Conservation (phyloP, 2,329 filamentous ascomycete genomes). For the Trichoderma koningiopsis region DNA sequence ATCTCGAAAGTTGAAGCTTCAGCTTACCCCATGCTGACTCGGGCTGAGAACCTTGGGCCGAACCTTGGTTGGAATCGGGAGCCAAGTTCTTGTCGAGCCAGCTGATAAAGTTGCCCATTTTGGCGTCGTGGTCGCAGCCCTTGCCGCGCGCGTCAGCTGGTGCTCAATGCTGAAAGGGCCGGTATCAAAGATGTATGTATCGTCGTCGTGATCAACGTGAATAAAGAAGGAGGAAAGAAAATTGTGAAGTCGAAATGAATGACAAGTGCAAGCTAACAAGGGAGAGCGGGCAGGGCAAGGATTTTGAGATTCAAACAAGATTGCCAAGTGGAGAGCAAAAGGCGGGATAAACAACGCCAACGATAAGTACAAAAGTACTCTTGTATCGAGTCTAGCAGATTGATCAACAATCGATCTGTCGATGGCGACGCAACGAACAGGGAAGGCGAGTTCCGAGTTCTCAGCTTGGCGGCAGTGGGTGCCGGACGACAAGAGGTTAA, state of each 20-base stretch:
- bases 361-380: not conserved
- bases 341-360: conserved; percentile 5
- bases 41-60: conserved; percentile 32
- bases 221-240: not conserved
- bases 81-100: conserved; percentile 42
- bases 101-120: conserved; percentile 44
- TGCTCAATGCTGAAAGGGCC: not conserved
- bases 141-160: conserved; percentile 1
- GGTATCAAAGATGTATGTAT: not conserved
- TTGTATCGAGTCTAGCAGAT: not conserved
- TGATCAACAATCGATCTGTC: conserved; percentile 24
- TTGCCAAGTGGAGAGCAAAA: conserved; percentile 1
- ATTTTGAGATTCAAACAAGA: conserved; percentile 7
- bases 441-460: conserved; percentile 18
- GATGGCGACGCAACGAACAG: conserved; percentile 12
- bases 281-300: not conserved
- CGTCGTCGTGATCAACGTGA: not conserved
- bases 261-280: conserved; percentile 1
- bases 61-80: conserved; percentile 31
- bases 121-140: conserved; percentile 30
- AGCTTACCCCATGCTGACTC: conserved; percentile 42
- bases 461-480: conserved; percentile 11
- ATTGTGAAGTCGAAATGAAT: not conserved
- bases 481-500: conserved; percentile 23
- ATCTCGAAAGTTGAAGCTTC: not conserved